phyloP scores from a whole-genome alignment of 805 yeast species.

The Pichia nanzhaoensis region DNA sequence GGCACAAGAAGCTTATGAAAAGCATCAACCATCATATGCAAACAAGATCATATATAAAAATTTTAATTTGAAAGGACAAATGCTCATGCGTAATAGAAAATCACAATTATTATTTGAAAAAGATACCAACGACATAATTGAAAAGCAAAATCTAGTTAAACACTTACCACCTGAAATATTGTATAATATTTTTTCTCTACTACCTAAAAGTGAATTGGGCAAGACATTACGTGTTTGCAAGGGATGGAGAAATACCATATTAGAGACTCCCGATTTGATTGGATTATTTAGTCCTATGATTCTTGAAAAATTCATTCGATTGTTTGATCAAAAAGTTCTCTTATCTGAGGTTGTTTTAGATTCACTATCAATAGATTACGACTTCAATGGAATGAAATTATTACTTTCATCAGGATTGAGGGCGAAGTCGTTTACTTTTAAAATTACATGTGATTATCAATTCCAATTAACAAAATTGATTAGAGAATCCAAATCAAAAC shows the following conservation, averaged over 20 bases:
- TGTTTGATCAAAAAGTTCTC: slow-evolving; percentile 10
- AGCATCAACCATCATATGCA: neutral
- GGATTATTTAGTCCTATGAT: slow-evolving; percentile 5
- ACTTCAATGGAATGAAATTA: slow-evolving; percentile 2
- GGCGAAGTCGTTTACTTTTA: neutral
- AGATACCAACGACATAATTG: neutral
- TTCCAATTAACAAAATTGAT: slow-evolving; percentile 7
- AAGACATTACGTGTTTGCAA: slow-evolving; percentile 11
- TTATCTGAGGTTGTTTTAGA: slow-evolving; percentile 4
- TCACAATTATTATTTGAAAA: neutral
- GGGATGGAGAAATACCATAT: slow-evolving; percentile 11
- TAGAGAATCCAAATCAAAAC: slow-evolving; percentile 2
- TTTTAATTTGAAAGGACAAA: slow-evolving; percentile 1
- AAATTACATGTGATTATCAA: neutral
- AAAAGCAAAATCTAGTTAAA: slow-evolving; percentile 7
- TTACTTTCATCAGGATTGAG: slow-evolving; percentile 7
- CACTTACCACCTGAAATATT: slow-evolving; percentile 12
- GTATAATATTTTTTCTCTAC: slow-evolving; percentile 3
- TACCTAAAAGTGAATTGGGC: slow-evolving; percentile 5
- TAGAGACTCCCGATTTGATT: slow-evolving; percentile 10
- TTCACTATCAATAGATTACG: neutral
- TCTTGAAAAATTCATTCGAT: slow-evolving; percentile 6
- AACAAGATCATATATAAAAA: neutral
- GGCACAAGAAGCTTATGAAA: neutral
- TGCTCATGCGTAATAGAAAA: neutral